Evolutionary conservation across 352 stramenopile species (phyloP), one percentile per base, ranked within the genome.

Genomic region (Phytophthora chlamydospora): DNA sequence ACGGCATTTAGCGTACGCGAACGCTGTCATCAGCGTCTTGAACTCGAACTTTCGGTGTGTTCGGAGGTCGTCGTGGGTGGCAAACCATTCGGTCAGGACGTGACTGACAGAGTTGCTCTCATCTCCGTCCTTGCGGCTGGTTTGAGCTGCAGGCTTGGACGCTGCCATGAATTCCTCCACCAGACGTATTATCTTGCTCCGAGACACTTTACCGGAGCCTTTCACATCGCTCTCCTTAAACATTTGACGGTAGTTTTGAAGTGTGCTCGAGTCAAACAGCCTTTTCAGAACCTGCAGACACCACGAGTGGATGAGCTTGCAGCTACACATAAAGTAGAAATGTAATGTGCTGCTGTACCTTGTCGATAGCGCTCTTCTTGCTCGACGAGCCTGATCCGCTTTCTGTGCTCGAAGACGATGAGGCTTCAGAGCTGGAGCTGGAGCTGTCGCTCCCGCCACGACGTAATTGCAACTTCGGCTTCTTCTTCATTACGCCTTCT

Each of bases 31-130:
- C 7, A 87, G 53, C 0, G 66, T 89, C 9, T 73, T 62, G 33
- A 91, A 89, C 19, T 76, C 71, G 13, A 91, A 91, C 19, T 74
- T 74, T 0, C 65, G 71, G 39, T 84, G 71, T 0, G 21, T 66
- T 19, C 71, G 77, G 14, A 88, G 66, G 29, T 85, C 66, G 12
- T 89, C 73, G 42, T 80, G 75, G 0, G 59, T 73, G 10, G 51
- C 58, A 53, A 91, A 89, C 77, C 79, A 91, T 14, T 88, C 68
- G 0, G 47, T 66, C 4, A 89, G 42, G 1, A 75, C 34, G 12
- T 62, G 48, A 2, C 36, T 57, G 1, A 79, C 24, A 0, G 53
- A 59, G 12, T 12, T 41, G 8, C 3, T 33, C 7, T 48, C 35
- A 0, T 58, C 55, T 44, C 44, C 12, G 9, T 0, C 33, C 19